Evolutionary conservation across 495 filamentous ascomycete genomes (phyloP).

Genomic region (Penicillium angulare): DNA sequence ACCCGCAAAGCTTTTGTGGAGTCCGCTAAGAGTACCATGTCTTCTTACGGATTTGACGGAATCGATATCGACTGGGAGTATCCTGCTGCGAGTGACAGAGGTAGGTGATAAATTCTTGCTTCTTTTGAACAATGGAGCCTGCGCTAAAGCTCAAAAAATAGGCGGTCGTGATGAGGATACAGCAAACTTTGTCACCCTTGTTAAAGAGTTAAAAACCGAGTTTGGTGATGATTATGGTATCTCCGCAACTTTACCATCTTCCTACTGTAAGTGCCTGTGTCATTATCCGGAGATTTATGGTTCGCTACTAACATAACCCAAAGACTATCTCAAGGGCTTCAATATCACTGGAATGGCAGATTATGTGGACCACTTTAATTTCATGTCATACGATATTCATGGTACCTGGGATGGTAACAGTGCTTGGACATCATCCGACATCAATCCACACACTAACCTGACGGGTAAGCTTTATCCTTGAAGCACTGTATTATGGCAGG

Average conservation of each 20-base stretch:
- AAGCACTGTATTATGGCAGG: too few relatives aligned
- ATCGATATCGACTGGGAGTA: conserved; percentile 62
- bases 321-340: conserved; percentile 45
- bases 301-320: neutral
- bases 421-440: neutral
- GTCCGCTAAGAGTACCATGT: conserved; percentile 40
- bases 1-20: conserved; percentile 45
- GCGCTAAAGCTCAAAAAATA: conserved; percentile 23
- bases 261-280: neutral
- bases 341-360: conserved; percentile 34
- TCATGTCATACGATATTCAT: conserved; percentile 54
- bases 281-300: neutral
- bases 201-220: conserved; percentile 39
- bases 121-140: too few relatives aligned
- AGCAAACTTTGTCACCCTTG: conserved; percentile 38
- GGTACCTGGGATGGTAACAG: conserved; percentile 16
- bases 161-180: neutral
- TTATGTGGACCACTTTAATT: conserved; percentile 49
- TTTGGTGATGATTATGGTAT: conserved; percentile 32
- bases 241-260: neutral
- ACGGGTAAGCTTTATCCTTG: conserved; percentile 1
- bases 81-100: conserved; percentile 38
- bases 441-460: conserved; percentile 28
- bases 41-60: conserved; percentile 51
- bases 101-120: conserved; percentile 6